Percentiles rank a stretch among this genome's conserved stretches.
These are phyloP conservation scores for Phytophthora citricola DNA, from an alignment of 352 stramenopile species.

Conservation along the genomic window DNA sequence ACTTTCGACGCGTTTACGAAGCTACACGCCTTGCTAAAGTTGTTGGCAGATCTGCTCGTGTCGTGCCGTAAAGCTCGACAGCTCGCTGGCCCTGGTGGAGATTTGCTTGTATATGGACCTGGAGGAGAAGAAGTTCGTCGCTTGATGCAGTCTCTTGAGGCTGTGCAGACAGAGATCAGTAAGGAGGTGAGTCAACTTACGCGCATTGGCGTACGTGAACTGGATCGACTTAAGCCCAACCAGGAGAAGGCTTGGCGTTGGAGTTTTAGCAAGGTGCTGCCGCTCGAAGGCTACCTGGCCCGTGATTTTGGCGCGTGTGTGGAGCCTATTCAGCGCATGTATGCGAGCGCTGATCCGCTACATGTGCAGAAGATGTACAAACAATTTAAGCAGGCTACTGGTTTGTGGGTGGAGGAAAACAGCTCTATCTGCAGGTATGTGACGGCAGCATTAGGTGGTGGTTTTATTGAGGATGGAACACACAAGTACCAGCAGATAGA, in stretches of 20 bases:
- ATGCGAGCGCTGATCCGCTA: conserved; percentile 78
- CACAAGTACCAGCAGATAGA: conserved; percentile 47
- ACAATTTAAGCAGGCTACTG: conserved; percentile 85
- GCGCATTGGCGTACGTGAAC: conserved; percentile 79
- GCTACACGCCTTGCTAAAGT: conserved; percentile 79
- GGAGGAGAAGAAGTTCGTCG: conserved; percentile 82
- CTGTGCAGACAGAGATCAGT: conserved; percentile 79
- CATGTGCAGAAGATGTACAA: conserved; percentile 90
- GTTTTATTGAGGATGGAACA: conserved; percentile 65
- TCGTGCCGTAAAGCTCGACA: conserved; percentile 86
- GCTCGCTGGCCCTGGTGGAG: conserved; percentile 77
- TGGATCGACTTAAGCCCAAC: conserved; percentile 88
- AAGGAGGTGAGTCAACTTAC: conserved; percentile 83
- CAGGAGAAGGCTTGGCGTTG: conserved; percentile 87
- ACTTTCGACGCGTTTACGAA: conserved; percentile 81
- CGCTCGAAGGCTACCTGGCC: conserved; percentile 82
- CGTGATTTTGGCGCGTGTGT: conserved; percentile 87
- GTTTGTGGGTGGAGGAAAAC: conserved; percentile 88
- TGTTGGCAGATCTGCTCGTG: conserved; percentile 83
- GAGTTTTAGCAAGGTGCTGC: conserved; percentile 87
- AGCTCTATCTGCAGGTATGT: conserved; percentile 84
- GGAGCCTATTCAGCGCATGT: conserved; percentile 89
- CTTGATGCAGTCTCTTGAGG: conserved; percentile 85
- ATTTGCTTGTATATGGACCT: conserved; percentile 86
- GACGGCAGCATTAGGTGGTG: conserved; percentile 64